phyloP scores from a whole-genome alignment of 2,329 filamentous ascomycete genomes.

The Xylaria multiplex region DNA sequence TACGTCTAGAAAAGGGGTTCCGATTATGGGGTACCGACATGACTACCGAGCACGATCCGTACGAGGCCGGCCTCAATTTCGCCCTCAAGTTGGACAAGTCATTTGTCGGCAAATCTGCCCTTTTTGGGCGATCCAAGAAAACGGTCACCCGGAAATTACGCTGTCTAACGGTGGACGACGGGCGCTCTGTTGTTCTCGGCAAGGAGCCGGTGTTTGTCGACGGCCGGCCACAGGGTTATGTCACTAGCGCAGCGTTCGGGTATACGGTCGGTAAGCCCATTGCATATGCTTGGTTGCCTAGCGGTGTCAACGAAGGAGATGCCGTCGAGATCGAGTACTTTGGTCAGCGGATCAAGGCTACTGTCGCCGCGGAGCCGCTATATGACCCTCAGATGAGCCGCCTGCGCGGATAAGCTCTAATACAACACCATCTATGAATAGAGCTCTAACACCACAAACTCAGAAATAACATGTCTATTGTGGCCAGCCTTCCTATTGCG shows the following conservation, averaged over 20 bases:
- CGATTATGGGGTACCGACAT: constrained; percentile 35
- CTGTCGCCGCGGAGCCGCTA: constrained; percentile 32
- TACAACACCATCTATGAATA: not conserved
- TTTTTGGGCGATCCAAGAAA: constrained; percentile 28
- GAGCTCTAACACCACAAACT: too few relatives aligned
- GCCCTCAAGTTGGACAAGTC: constrained; percentile 36
- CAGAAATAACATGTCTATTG: not conserved
- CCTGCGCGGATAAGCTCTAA: constrained; percentile 17
- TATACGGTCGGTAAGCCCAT: constrained; percentile 34
- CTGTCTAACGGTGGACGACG: constrained; percentile 35
- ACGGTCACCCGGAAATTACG: constrained; percentile 17
- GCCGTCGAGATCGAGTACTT: constrained; percentile 37
- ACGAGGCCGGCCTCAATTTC: constrained; percentile 35
- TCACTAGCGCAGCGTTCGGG: constrained; percentile 35
- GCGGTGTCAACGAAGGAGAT: constrained; percentile 25
- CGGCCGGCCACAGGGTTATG: constrained; percentile 27
- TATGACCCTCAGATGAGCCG: constrained; percentile 35
- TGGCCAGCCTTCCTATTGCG: not conserved
- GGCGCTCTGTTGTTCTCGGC: constrained; percentile 33
- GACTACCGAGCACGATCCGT: constrained; percentile 37
- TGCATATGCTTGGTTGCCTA: constrained; percentile 34
- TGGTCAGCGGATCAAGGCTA: constrained; percentile 30
- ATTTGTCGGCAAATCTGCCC: constrained; percentile 36
- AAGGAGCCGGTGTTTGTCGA: constrained; percentile 37
- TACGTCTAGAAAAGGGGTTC: constrained; percentile 37